A percentile compares a stretch with the other conserved stretches of the same genome.
Conservation (phyloP, 179 eudicot species). For the Silene coronaria region DNA sequence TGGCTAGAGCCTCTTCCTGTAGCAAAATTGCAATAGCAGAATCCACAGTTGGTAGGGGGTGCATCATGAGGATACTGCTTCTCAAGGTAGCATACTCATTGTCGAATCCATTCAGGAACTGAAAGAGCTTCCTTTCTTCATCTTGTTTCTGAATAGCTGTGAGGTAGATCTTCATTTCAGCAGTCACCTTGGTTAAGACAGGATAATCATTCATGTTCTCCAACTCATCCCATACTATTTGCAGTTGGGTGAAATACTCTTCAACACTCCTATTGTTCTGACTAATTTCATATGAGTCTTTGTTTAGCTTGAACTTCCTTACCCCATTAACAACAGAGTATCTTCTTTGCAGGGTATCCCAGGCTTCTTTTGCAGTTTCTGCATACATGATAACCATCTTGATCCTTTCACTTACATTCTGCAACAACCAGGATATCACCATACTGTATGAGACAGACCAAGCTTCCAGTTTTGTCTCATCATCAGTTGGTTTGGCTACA, state of each 20-base stretch:
- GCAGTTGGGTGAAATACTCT: not conserved
- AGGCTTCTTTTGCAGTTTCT: too few relatives aligned
- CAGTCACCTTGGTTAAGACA: fast-evolving
- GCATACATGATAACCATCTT: too few relatives aligned
- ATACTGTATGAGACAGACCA: too few relatives aligned
- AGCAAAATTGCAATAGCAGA: not conserved
- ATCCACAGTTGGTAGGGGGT: not conserved
- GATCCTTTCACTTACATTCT: too few relatives aligned
- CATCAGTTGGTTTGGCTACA: too few relatives aligned
- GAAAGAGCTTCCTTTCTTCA: not conserved
- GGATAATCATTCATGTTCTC: not conserved
- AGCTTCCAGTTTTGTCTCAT: too few relatives aligned
- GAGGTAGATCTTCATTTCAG: not conserved
- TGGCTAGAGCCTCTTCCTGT: not conserved
- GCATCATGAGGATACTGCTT: not conserved
- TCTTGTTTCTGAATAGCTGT: not conserved
- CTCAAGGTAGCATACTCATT: not conserved
- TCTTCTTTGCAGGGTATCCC: too few relatives aligned
- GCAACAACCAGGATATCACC: too few relatives aligned
- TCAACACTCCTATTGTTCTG: too few relatives aligned
- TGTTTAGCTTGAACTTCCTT: too few relatives aligned
- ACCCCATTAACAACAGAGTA: too few relatives aligned
- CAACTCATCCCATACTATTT: not conserved
- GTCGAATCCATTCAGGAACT: not conserved
- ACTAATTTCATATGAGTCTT: too few relatives aligned